Percentiles rank a stretch among this genome's conserved stretches.
Evolutionary conservation across 1,139 yeast genomes (phyloP).

Genomic region (Chernovozyma aurita): DNA sequence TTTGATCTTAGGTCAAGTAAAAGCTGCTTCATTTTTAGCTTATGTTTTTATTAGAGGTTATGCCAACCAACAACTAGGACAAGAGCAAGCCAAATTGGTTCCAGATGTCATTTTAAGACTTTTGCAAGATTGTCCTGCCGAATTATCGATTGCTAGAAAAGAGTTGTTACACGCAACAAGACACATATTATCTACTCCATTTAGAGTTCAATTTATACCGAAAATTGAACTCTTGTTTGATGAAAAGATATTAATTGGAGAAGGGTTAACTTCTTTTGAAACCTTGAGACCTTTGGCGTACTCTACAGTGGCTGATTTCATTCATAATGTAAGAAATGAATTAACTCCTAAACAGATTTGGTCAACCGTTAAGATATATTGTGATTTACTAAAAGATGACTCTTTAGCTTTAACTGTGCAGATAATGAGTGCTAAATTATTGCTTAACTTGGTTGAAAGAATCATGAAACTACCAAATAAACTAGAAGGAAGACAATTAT

Average conservation of each 20-base stretch:
- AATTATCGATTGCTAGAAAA: conserved; percentile 84
- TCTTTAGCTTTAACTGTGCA: conserved; percentile 87
- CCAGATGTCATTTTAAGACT: conserved; percentile 86
- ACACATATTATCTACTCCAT: conserved; percentile 87
- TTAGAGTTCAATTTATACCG: conserved; percentile 76
- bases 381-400: conserved; percentile 76
- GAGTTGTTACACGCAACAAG: conserved; percentile 92
- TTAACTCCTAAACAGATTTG: conserved; percentile 80
- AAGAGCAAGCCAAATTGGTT: conserved; percentile 61
- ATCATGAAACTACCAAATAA: conserved; percentile 80
- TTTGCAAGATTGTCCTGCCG: conserved; percentile 96
- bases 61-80: conserved; percentile 59
- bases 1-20: conserved; percentile 90
- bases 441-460: conserved; percentile 83
- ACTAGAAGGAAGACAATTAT: conserved; percentile 78
- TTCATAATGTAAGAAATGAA: conserved; percentile 87
- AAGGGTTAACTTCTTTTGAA: conserved; percentile 87
- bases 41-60: conserved; percentile 86
- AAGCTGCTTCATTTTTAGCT: conserved; percentile 93
- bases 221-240: conserved; percentile 82
- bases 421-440: conserved; percentile 91
- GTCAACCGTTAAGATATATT: conserved; percentile 81
- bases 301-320: conserved; percentile 92
- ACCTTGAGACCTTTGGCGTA: conserved; percentile 88
- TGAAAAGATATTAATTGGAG: conserved; percentile 85